A percentile compares a stretch with the other conserved stretches of the same genome.
Conservation (phyloP, 805 yeast genomes). For the Clavispora asparagi region DNA sequence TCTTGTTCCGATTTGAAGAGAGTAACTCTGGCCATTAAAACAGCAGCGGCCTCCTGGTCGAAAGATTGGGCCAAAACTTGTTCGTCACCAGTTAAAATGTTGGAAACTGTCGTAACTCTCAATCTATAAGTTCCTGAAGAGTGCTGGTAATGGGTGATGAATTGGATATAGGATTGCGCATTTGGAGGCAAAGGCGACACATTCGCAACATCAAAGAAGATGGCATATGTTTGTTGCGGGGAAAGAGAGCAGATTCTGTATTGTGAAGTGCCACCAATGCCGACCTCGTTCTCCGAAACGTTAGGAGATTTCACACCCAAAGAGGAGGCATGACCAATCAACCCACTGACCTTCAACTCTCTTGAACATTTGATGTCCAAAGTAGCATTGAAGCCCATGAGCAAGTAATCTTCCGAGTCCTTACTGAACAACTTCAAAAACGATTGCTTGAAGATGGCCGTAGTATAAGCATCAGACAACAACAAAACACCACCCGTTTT, state of each 20-base stretch:
- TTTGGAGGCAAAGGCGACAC: conserved; percentile 42
- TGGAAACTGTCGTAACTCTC: conserved; percentile 81
- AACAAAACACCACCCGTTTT: conserved; percentile 87
- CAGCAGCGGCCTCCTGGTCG: conserved; percentile 98
- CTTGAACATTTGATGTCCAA: conserved; percentile 82
- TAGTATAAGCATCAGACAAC: conserved; percentile 88
- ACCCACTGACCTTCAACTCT: conserved; percentile 85
- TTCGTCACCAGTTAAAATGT: conserved; percentile 49
- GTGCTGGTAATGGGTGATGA: conserved; percentile 89
- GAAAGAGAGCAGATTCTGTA: conserved; percentile 83
- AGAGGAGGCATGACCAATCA: conserved; percentile 89
- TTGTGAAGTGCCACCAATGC: conserved; percentile 86
- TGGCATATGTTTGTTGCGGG: conserved; percentile 83
- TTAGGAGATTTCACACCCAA: conserved; percentile 60
- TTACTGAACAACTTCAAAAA: conserved; percentile 81
- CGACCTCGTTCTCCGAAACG: conserved; percentile 89
- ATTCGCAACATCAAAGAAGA: conserved; percentile 75
- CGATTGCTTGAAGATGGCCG: conserved; percentile 90
- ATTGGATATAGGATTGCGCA: conserved; percentile 64
- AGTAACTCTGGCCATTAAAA: conserved; percentile 84
- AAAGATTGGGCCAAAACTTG: conserved; percentile 56
- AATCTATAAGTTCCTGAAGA: conserved; percentile 86
- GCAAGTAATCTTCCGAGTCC: conserved; percentile 81
- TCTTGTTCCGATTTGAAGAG: conserved; percentile 74
- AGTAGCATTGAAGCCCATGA: conserved; percentile 86